phyloP scores from a whole-genome alignment of 257 asterid genomes.

The Scutellaria barbata region DNA sequence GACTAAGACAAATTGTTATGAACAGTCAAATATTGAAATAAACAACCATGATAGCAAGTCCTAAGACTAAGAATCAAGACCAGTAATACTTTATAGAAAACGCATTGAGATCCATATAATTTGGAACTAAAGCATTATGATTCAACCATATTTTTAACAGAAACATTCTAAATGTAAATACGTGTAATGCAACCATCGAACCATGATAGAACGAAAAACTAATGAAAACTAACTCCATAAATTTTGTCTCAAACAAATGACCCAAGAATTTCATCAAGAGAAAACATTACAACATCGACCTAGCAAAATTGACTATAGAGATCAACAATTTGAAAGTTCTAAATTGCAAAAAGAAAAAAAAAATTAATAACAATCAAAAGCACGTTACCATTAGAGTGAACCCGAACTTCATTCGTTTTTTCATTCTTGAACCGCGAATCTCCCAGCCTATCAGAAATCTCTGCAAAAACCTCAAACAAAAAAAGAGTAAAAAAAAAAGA shows the following conservation, averaged over 20 bases:
- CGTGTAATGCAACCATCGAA: not conserved
- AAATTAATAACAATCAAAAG: not conserved
- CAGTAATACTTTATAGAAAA: not conserved
- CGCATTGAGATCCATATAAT: not conserved
- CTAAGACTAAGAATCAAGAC: slow-evolving; percentile 12
- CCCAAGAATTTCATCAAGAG: not conserved
- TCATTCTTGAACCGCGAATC: slow-evolving; percentile 66
- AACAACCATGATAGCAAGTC: not conserved
- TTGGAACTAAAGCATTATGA: not conserved
- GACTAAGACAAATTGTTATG: not conserved
- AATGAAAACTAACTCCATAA: not conserved
- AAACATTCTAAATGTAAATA: not conserved
- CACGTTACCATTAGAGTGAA: slow-evolving; percentile 59
- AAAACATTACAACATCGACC: slow-evolving; percentile 14
- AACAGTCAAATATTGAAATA: slow-evolving; percentile 14
- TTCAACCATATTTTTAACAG: not conserved
- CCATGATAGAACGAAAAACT: not conserved
- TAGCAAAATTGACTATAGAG: slow-evolving; percentile 2
- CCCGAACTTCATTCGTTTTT: slow-evolving; percentile 42
- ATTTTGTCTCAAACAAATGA: not conserved
- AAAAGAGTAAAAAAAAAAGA: not conserved
- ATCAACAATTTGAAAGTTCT: not conserved
- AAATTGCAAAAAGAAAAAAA: not conserved
- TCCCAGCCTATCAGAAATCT: slow-evolving; percentile 48
- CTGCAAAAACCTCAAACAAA: slow-evolving; percentile 44